Percentiles rank a stretch among this genome's conserved stretches.
Evolutionary conservation across 177 flowering plant genomes (phyloP).

Genomic region (Vitis hybrid): DNA sequence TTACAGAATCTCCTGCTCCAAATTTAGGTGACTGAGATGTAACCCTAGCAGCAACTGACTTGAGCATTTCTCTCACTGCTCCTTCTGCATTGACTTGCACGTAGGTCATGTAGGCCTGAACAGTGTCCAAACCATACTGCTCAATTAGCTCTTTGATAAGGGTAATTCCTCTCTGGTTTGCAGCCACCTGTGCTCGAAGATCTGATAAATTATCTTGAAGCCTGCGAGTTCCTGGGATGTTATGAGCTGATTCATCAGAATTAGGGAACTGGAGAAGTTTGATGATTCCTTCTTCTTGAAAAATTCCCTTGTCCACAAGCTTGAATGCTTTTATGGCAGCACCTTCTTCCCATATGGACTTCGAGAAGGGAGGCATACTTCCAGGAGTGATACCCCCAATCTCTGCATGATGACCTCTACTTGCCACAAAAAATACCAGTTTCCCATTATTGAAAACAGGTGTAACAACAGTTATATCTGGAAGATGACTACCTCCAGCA

Average conservation of each 20-base stretch:
- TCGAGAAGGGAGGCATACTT: conserved; percentile 99
- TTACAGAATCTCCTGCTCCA: conserved; percentile 28
- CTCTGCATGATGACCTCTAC: conserved; percentile 99
- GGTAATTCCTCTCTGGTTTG: conserved; percentile 93
- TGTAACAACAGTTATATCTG: conserved; percentile 94
- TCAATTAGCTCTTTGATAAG: conserved; percentile 94
- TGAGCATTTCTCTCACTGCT: conserved; percentile 98
- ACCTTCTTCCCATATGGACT: conserved; percentile 95
- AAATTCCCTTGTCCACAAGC: conserved; percentile 85
- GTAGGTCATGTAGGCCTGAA: conserved; percentile 92
- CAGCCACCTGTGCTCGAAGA: conserved; percentile 97
- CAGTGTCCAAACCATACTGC: conserved; percentile 81
- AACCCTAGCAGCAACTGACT: conserved; percentile 63
- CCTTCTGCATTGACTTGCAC: conserved; percentile 92
- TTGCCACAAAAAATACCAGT: conserved; percentile 91
- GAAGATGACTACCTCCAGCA: conserved; percentile 97
- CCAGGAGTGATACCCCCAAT: conserved; percentile 98
- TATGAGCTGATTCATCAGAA: conserved; percentile 45
- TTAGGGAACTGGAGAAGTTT: conserved; percentile 69
- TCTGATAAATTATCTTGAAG: conserved; percentile 96
- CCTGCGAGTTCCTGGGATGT: conserved; percentile 88
- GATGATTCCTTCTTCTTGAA: conserved; percentile 91
- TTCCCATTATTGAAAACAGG: conserved; percentile 83
- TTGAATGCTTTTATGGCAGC: conserved; percentile 98
- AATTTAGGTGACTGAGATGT: conserved; percentile 24